Percentiles rank a stretch among this genome's conserved stretches.
These are phyloP conservation scores for Yamadazyma blattariae DNA, from an alignment of 1,139 yeast species.

Conservation along the genomic window DNA sequence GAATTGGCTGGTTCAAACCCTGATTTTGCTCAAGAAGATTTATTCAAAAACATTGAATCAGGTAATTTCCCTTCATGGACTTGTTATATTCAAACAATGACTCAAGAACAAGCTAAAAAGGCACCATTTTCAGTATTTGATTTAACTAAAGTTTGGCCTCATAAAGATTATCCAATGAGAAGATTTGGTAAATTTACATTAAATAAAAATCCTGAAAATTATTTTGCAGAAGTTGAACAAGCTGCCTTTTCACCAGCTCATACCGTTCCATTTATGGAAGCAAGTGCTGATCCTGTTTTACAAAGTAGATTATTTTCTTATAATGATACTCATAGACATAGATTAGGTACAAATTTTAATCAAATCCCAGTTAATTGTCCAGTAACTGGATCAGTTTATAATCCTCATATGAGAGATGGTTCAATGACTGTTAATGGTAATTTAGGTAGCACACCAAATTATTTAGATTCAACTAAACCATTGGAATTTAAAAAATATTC, in stretches of 20 bases:
- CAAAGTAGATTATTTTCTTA: slow-evolving; percentile 80
- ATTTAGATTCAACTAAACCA: slow-evolving; percentile 55
- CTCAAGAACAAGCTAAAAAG: slow-evolving; percentile 53
- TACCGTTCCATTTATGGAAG: slow-evolving; percentile 73
- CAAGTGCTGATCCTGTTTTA: slow-evolving; percentile 78
- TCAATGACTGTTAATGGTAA: slow-evolving; percentile 75
- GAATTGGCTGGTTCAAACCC: slow-evolving; percentile 52
- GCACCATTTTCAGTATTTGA: slow-evolving; percentile 59
- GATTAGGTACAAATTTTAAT: slow-evolving; percentile 59
- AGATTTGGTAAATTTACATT: slow-evolving; percentile 61
- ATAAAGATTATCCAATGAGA: slow-evolving; percentile 64
- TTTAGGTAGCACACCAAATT: slow-evolving; percentile 76
- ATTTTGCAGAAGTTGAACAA: slow-evolving; percentile 73
- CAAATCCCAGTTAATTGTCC: slow-evolving; percentile 70
- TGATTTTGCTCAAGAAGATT: slow-evolving; percentile 55
- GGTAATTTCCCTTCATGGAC: slow-evolving; percentile 59
- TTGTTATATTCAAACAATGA: slow-evolving; percentile 58
- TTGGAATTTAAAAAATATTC: slow-evolving; percentile 43
- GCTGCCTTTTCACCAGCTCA: slow-evolving; percentile 76
- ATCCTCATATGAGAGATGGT: slow-evolving; percentile 77
- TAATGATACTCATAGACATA: slow-evolving; percentile 66
- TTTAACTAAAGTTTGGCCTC: slow-evolving; percentile 73
- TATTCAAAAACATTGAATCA: slow-evolving; percentile 49
- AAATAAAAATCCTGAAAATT: slow-evolving; percentile 64
- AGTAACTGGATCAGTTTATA: slow-evolving; percentile 34